These are phyloP conservation scores for Nemania sp. DNA, from an alignment of 2,329 filamentous ascomycete species.

Conservation along the genomic window DNA sequence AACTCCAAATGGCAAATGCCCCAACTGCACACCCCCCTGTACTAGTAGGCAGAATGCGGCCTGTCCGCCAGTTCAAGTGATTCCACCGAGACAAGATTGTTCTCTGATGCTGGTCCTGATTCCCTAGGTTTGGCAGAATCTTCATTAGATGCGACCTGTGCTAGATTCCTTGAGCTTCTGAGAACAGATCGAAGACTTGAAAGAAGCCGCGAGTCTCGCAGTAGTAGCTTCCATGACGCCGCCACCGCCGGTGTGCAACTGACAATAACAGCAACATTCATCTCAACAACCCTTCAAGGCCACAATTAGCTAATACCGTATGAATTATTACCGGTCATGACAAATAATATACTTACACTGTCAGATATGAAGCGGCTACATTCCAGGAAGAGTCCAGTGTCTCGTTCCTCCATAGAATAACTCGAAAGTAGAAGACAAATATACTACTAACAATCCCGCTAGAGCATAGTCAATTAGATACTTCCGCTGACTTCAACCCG, in stretches of 20 bases:
- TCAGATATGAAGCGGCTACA: background rate
- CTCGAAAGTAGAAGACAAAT: slow-evolving; percentile 1
- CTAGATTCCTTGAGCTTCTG: background rate
- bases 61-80: too few species aligned
- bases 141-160: background rate
- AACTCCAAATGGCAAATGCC: too few species aligned
- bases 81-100: too few species aligned
- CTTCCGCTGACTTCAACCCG: too few species aligned
- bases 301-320: background rate
- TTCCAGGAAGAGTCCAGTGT: background rate
- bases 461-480: too few species aligned
- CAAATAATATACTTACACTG: background rate
- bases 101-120: background rate
- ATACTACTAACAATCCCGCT: background rate
- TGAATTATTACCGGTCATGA: background rate
- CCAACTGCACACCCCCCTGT: too few species aligned
- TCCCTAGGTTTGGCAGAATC: background rate
- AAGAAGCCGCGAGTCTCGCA: background rate
- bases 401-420: background rate
- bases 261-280: background rate
- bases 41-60: too few species aligned
- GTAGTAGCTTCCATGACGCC: background rate
- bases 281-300: background rate
- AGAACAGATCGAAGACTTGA: slow-evolving; percentile 1
- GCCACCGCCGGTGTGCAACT: background rate